Evolutionary conservation across 2,329 filamentous ascomycete species (phyloP), one percentile per base, ranked within the genome.

Genomic region (Ophiostoma piceae): DNA sequence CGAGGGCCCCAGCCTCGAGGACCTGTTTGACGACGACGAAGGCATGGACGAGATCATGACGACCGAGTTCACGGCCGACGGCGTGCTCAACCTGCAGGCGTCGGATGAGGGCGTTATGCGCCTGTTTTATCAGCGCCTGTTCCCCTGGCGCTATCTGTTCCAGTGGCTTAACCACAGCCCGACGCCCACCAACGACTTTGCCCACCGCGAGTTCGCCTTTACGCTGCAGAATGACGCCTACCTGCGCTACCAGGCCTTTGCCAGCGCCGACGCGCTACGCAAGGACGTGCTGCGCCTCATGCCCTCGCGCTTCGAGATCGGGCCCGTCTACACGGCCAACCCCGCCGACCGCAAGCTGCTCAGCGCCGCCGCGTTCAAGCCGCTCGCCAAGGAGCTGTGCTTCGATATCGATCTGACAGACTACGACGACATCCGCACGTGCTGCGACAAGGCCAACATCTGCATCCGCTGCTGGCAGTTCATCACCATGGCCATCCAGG

Each of bases 391-490:
- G 79, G 95, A 99, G 79, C 83, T 99, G 54, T 97, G 97, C 75
- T 98, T 99, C 79, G 95, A 99, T 90, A 98, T 99, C 76, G 95
- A 99, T 86, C 86, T 99, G 86, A 98, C 95, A 69, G 95, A 98
- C 81, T 99, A 99, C 80, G 95, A 99, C 78, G 92, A 96, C 74
- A 92, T 99, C 73, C 89, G 95, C 74, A 97, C 94, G 37, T 99
- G 95, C 81, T 99, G 95, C 78, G 88, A 90, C 76, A 94, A 94
- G 78, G 92, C 94, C 9, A 96, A 92, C 75, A 98, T 99, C 74
- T 99, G 95, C 79, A 85, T 84, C 74, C 95, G 94, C 78, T 99
- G 95, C 81, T 99, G 95, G 95, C 85, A 90, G 67, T 99, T 98
- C 79, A 96, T 97, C 75, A 97, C 92, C 32, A 98, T 99, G 93